Conservation (phyloP, 2,329 filamentous ascomycete species). For the Aspergillus vadensis region DNA sequence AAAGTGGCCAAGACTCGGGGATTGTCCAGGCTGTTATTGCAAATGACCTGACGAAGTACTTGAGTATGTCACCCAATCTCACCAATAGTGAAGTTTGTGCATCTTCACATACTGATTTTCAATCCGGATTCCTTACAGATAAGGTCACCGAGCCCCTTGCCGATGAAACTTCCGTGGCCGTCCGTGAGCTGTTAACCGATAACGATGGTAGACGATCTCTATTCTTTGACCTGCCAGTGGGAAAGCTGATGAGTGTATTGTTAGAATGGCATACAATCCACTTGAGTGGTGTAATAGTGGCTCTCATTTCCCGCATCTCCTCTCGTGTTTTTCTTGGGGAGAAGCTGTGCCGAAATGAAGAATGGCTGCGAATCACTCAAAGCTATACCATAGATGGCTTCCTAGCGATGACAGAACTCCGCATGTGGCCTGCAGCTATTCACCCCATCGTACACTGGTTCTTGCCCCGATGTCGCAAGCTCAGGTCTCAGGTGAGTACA, state of each 20-base stretch:
- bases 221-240: neutral
- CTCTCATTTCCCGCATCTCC: constrained; percentile 10
- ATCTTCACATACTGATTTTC: too few species aligned
- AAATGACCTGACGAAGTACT: neutral
- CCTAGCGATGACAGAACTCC: constrained; percentile 20
- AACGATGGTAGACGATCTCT: neutral
- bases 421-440: constrained; percentile 1
- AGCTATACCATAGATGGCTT: constrained; percentile 19
- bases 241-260: neutral
- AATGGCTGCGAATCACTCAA: constrained; percentile 21
- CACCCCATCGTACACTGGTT: constrained; percentile 6
- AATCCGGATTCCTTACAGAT: neutral
- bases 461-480: constrained; percentile 1
- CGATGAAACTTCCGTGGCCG: neutral
- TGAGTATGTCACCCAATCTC: neutral
- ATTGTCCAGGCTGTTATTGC: neutral
- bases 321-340: constrained; percentile 20
- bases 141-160: neutral
- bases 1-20: neutral
- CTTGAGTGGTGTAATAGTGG: neutral
- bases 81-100: too few species aligned
- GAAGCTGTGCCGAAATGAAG: constrained; percentile 20
- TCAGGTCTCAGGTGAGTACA: neutral
- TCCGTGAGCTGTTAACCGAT: neutral
- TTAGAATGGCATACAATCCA: constrained; percentile 6